These are phyloP conservation scores for Pelargonium citronellum DNA, from an alignment of 441 rosid species.

Conservation along the genomic window DNA sequence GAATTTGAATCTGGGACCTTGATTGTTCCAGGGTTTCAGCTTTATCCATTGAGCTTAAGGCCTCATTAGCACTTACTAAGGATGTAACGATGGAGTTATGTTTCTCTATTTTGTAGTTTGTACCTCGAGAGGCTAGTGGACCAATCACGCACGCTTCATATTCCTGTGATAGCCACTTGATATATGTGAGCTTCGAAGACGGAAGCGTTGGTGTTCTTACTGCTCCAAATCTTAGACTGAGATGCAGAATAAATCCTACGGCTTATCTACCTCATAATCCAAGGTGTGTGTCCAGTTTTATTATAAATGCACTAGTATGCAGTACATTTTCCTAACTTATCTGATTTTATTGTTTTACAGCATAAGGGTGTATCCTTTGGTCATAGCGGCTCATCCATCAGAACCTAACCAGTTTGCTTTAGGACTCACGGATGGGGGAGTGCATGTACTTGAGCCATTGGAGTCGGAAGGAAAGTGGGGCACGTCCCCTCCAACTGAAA, in stretches of 20 bases:
- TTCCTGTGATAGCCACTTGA: slow-evolving; percentile 67
- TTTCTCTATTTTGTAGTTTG: slow-evolving; percentile 40
- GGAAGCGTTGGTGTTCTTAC: slow-evolving; percentile 62
- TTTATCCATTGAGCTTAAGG: background rate
- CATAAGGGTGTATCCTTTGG: slow-evolving; percentile 60
- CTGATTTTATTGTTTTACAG: slow-evolving; percentile 37
- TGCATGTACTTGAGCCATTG: slow-evolving; percentile 59
- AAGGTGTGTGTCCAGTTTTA: slow-evolving; percentile 27
- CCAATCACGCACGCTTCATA: slow-evolving; percentile 77
- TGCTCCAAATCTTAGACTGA: slow-evolving; percentile 48
- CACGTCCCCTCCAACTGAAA: slow-evolving; percentile 55
- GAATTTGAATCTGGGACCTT: background rate
- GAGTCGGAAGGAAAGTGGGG: slow-evolving; percentile 78
- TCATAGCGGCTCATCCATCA: slow-evolving; percentile 75
- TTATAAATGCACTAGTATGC: background rate
- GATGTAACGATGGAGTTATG: background rate
- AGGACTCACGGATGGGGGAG: slow-evolving; percentile 75
- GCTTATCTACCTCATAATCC: slow-evolving; percentile 66
- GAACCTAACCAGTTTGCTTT: slow-evolving; percentile 70
- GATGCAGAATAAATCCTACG: slow-evolving; percentile 61
- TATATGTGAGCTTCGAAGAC: slow-evolving; percentile 70
- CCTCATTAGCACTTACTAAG: too few species aligned
- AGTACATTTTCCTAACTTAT: too few species aligned
- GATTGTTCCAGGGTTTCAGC: background rate
- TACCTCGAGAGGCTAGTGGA: slow-evolving; percentile 59